Evolutionary conservation across 305 asterid genomes (phyloP), one percentile per base, ranked within the genome.

Genomic region (Lippia alba): DNA sequence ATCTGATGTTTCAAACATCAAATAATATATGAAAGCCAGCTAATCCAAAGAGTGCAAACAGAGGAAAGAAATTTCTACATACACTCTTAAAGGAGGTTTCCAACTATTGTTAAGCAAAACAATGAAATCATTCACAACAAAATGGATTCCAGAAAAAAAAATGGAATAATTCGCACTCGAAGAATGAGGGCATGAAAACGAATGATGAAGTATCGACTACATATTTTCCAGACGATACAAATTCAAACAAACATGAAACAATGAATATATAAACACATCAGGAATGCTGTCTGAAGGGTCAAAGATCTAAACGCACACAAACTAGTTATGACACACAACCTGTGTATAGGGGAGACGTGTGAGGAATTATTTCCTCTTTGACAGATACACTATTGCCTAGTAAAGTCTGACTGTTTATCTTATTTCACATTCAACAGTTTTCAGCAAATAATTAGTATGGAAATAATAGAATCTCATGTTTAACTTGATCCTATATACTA

Each of bases 1-100:
- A 95, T 92, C 99, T 95, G 91, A 83, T 74, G 67, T 39, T 66
- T 2, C 60, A 51, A 67, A 34, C 39, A 74, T 48, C 71, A 76
- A 67, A 54, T 24, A 51, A 61, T 18, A 72, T 48, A 74, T 62
- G 48, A 70, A 68, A 17, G 50, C 48, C 30, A 67, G 18, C 48
- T 56, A 66, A 72, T 5, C 39, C 15, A 71, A 8, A 6, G 53
- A 39, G 8, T 51, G 45, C 11, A 15, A 45, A 46, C 5, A 16
- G 16, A 34, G 64, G 40, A 51, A 67, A 24, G 19, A 5, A 12
- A 11, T 14, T 16, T 30, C 33, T 9, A 49, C 48, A 40, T 55
- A 20, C 48, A 16, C 44, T 57, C n/a, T 34, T 32, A 50, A 40
- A 16, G 15, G 15, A 62, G 55, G 12, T 41, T 50, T 34, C 16